These are phyloP conservation scores for Pleurotus citrinopileatus DNA, from an alignment of 768 basidiomycete species.

Conservation along the genomic window DNA sequence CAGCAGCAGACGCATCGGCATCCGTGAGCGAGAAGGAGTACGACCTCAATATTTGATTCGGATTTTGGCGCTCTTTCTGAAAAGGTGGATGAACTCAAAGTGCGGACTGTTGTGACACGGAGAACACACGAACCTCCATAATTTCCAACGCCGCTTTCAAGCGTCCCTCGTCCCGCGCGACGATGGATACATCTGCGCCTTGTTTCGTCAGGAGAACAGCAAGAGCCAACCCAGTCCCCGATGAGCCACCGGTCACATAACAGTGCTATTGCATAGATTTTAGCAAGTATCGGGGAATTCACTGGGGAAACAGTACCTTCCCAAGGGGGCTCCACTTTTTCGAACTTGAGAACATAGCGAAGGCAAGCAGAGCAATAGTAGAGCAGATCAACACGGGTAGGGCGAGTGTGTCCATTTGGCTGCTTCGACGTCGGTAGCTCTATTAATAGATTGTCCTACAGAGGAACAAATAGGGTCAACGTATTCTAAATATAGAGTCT, in stretches of 20 bases:
- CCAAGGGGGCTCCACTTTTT: slow-evolving; percentile 44
- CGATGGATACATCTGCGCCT: slow-evolving; percentile 71
- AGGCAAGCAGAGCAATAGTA: slow-evolving; percentile 5
- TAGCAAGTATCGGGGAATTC: not conserved
- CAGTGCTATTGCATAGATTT: slow-evolving; percentile 47
- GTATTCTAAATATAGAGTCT: too few species aligned
- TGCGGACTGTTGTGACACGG: not conserved
- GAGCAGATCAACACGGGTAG: slow-evolving; percentile 6
- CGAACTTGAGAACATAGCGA: slow-evolving; percentile 18
- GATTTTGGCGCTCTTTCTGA: slow-evolving; percentile 43
- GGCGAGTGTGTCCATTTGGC: not conserved
- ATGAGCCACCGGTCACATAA: slow-evolving; percentile 72
- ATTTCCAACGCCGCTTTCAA: slow-evolving; percentile 49
- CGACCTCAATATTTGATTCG: slow-evolving; percentile 49
- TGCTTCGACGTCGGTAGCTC: not conserved
- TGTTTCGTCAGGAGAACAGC: slow-evolving; percentile 53
- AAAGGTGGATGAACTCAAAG: not conserved
- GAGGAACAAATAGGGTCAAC: too few species aligned
- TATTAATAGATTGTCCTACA: not conserved
- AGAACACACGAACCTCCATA: slow-evolving; percentile 46
- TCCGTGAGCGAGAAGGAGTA: slow-evolving; percentile 58
- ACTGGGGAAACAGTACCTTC: slow-evolving; percentile 24
- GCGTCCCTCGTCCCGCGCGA: slow-evolving; percentile 55
- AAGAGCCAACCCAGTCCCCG: slow-evolving; percentile 65
- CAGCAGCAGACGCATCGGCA: slow-evolving; percentile 40